A percentile compares a stretch with the other conserved stretches of the same genome.
These are phyloP conservation scores for Thelonectria blattea DNA, from an alignment of 2,329 filamentous ascomycete species.

Conservation along the genomic window DNA sequence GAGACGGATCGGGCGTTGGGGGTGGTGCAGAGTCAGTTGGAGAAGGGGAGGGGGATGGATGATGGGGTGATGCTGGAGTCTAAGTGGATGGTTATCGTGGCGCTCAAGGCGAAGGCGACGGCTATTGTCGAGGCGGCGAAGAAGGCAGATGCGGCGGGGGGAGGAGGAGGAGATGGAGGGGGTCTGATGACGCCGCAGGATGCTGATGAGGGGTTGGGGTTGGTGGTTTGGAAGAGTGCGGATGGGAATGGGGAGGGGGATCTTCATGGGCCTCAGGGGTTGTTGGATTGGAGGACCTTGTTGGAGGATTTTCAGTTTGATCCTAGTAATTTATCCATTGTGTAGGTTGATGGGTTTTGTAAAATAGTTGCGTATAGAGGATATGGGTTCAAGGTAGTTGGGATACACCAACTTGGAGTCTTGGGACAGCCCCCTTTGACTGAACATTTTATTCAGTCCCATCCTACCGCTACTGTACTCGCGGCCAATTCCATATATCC, in stretches of 20 bases:
- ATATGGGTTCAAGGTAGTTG: no score
- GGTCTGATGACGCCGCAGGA: background rate
- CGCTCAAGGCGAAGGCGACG: constrained; percentile 40
- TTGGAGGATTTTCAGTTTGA: constrained; percentile 41
- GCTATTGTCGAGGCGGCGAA: constrained; percentile 28
- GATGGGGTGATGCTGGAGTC: constrained; percentile 19
- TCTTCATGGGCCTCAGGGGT: constrained; percentile 18
- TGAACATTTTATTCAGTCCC: no score
- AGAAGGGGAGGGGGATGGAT: background rate
- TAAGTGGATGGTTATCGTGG: constrained; percentile 42
- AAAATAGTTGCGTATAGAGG: background rate
- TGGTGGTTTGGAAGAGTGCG: background rate
- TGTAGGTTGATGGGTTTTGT: background rate
- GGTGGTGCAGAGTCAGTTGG: constrained; percentile 24
- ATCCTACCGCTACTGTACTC: no score
- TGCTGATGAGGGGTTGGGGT: background rate
- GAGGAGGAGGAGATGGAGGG: background rate
- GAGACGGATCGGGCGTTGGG: constrained; percentile 44
- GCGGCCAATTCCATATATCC: background rate
- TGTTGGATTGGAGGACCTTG: constrained; percentile 39
- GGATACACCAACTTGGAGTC: no score
- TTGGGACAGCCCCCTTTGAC: no score
- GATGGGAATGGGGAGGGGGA: constrained; percentile 8
- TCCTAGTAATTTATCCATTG: constrained; percentile 30
- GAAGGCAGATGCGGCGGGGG: background rate